A percentile compares a stretch with the other conserved stretches of the same genome.
These are phyloP conservation scores for Lodderomyces oxycetoniae DNA, from an alignment of 1,139 yeast species.

Conservation along the genomic window DNA sequence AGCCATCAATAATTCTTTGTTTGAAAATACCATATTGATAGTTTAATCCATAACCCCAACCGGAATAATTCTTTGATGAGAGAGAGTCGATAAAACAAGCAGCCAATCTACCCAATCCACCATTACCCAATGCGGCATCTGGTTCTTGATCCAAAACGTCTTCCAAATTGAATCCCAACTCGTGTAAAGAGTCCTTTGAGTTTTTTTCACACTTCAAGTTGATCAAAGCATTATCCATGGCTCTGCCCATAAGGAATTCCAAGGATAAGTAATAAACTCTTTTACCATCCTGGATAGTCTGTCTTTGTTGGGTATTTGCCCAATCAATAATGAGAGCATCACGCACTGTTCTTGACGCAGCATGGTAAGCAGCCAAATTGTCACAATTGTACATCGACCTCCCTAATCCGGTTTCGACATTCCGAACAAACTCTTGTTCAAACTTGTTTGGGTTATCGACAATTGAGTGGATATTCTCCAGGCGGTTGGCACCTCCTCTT, in stretches of 20 bases:
- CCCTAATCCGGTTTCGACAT: conserved; percentile 86
- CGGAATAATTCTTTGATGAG: conserved; percentile 81
- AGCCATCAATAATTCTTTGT: conserved; percentile 86
- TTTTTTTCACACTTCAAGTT: conserved; percentile 57
- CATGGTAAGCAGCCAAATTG: conserved; percentile 87
- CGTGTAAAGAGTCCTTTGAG: conserved; percentile 54
- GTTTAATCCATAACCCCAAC: conserved; percentile 95
- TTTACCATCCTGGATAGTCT: conserved; percentile 79
- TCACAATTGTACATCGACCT: conserved; percentile 90
- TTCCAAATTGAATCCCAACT: conserved; percentile 83
- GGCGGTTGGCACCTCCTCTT: conserved; percentile 7
- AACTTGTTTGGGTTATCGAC: conserved; percentile 45
- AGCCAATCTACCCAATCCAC: conserved; percentile 92
- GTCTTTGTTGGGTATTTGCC: conserved; percentile 91
- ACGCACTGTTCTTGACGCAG: conserved; percentile 72
- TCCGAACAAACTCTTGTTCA: conserved; percentile 68
- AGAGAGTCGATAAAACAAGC: conserved; percentile 92
- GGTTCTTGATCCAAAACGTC: conserved; percentile 84
- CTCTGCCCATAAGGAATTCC: conserved; percentile 93
- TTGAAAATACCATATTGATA: conserved; percentile 92
- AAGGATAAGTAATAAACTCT: conserved; percentile 82
- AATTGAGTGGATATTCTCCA: conserved; percentile 11
- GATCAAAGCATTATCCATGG: conserved; percentile 89
- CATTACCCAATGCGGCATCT: conserved; percentile 93
- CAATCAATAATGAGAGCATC: conserved; percentile 81